Conservation (phyloP, 192 early-diverging fungal genomes). For the Paraglomus brasilianum region DNA sequence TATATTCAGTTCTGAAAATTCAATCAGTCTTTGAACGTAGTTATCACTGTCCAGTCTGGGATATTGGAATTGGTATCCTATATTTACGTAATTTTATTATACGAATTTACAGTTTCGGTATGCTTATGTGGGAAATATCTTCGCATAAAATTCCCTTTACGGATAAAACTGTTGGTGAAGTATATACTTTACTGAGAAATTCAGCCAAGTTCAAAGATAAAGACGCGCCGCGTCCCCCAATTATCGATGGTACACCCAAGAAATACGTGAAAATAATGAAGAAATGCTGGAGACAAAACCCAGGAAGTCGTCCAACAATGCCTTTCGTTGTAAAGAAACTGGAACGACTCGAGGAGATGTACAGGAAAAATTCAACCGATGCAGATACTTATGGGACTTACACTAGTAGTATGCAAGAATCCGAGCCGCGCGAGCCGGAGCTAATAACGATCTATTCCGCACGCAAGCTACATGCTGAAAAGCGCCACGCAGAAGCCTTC, state of each 20-base stretch:
- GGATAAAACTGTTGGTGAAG: not conserved
- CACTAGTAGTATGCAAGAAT: too few relatives aligned
- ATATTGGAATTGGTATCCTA: too few relatives aligned
- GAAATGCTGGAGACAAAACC: not conserved
- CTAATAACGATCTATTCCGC: not conserved
- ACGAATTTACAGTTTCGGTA: conserved; percentile 1
- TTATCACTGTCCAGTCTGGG: too few relatives aligned
- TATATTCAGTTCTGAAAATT: too few relatives aligned
- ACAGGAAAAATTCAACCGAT: not conserved
- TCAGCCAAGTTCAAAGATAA: not conserved
- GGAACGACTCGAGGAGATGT: not conserved
- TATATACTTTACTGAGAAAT: not conserved
- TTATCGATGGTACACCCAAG: not conserved
- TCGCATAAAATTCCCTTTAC: conserved; percentile 1
- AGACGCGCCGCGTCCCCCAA: not conserved
- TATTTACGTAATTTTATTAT: too few relatives aligned
- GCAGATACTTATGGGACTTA: too few relatives aligned
- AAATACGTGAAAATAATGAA: not conserved
- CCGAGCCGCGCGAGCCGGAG: not conserved
- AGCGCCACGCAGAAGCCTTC: not conserved
- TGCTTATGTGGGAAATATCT: conserved; percentile 12
- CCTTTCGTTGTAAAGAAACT: not conserved
- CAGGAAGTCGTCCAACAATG: not conserved
- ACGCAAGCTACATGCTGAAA: not conserved
- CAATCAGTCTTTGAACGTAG: too few relatives aligned